A percentile compares a stretch with the other conserved stretches of the same genome.
Conservation (phyloP, 1,139 yeast species). For the Meyerozyma carpophila region DNA sequence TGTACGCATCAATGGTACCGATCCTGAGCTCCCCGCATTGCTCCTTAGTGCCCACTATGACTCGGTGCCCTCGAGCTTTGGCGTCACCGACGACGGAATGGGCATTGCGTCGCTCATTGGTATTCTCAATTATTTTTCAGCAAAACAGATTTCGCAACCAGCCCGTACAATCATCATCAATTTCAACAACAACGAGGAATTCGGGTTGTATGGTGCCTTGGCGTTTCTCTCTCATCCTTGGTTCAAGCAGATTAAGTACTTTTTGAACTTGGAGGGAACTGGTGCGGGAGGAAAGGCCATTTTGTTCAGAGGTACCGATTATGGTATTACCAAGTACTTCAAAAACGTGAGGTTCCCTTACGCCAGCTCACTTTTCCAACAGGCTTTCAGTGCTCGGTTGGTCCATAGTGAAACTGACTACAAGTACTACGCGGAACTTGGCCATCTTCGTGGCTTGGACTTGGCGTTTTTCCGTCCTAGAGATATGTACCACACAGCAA, state of each 20-base stretch:
- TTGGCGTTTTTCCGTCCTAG: slow-evolving; percentile 62
- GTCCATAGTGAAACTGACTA: slow-evolving; percentile 84
- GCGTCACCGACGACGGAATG: slow-evolving; percentile 91
- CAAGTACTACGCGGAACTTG: slow-evolving; percentile 59
- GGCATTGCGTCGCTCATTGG: slow-evolving; percentile 86
- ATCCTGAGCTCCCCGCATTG: slow-evolving; percentile 55
- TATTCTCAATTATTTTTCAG: slow-evolving; percentile 47
- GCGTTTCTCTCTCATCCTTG: slow-evolving; percentile 74
- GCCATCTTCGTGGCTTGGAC: slow-evolving; percentile 74
- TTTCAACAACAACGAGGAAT: slow-evolving; percentile 88
- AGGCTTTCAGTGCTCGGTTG: slow-evolving; percentile 71
- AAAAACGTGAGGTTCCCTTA: slow-evolving; percentile 60
- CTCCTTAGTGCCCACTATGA: slow-evolving; percentile 84
- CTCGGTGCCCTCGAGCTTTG: slow-evolving; percentile 81
- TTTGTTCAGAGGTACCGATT: slow-evolving; percentile 78
- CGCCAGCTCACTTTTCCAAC: slow-evolving; percentile 74
- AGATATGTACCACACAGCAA: slow-evolving; percentile 72
- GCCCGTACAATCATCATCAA: slow-evolving; percentile 71
- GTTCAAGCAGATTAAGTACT: slow-evolving; percentile 56
- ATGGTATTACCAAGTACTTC: slow-evolving; percentile 48
- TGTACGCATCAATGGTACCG: slow-evolving; percentile 64
- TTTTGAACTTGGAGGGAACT: slow-evolving; percentile 89
- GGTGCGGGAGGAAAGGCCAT: slow-evolving; percentile 91
- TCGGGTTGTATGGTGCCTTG: slow-evolving; percentile 80
- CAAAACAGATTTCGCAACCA: slow-evolving; percentile 44